Evolutionary conservation across 495 filamentous ascomycete genomes (phyloP).

Genomic region (Podospora australis): DNA sequence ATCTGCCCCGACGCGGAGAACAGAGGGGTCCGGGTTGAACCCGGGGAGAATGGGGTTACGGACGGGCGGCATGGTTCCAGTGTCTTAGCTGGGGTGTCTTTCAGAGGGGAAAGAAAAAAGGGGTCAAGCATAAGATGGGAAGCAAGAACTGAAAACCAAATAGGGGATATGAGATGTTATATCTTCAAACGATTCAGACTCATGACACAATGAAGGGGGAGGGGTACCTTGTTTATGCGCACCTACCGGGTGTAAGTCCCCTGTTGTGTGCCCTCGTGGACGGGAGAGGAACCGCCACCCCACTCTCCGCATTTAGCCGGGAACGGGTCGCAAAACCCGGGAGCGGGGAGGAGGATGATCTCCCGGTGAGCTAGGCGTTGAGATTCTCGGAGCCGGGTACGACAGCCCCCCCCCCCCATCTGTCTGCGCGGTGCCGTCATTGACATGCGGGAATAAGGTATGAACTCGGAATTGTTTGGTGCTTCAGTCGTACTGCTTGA

Average conservation of each 20-base stretch:
- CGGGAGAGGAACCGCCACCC: background rate
- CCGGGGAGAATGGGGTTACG: slow-evolving; percentile 57
- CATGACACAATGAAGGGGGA: too few species aligned
- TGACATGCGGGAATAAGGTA: too few species aligned
- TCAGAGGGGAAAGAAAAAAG: background rate
- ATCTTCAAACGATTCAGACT: slow-evolving; percentile 1
- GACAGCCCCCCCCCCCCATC: too few species aligned
- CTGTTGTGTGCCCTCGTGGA: background rate
- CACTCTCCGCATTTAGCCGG: slow-evolving; percentile 28
- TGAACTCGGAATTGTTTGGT: too few species aligned
- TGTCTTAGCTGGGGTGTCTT: background rate
- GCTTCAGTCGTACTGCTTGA: too few species aligned
- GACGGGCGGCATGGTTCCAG: slow-evolving; percentile 35
- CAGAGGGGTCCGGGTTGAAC: slow-evolving; percentile 58
- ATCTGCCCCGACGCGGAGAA: slow-evolving; percentile 49
- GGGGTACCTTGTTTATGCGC: background rate
- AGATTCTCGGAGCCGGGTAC: too few species aligned
- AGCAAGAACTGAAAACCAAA: too few species aligned
- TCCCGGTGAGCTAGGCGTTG: too few species aligned
- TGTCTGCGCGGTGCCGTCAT: too few species aligned
- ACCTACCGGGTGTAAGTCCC: background rate
- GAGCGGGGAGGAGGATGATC: background rate
- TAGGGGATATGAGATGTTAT: too few species aligned
- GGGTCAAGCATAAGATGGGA: too few species aligned
- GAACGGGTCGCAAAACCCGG: background rate